A percentile compares a stretch with the other conserved stretches of the same genome.
Evolutionary conservation across 805 yeast species (phyloP).

Genomic region (Pichia insulana): DNA sequence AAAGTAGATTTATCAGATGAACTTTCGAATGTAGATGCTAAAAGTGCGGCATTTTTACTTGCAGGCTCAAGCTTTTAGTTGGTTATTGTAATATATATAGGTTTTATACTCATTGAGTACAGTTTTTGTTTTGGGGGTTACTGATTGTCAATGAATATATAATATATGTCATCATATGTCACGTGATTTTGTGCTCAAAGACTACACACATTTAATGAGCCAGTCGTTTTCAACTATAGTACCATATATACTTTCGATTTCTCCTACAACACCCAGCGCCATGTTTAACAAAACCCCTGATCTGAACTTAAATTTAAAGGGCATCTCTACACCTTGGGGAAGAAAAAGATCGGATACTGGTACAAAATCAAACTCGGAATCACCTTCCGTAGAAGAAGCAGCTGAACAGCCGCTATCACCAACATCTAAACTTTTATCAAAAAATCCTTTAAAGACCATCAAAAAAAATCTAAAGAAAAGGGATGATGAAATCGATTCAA

Average conservation of each 20-base stretch:
- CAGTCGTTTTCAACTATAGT: too few relatives aligned
- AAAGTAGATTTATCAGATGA: constrained; percentile 10
- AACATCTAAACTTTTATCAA: neutral
- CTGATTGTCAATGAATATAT: too few relatives aligned
- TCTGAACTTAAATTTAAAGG: constrained; percentile 5
- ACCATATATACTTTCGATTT: too few relatives aligned
- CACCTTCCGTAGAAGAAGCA: neutral
- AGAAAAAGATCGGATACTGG: neutral
- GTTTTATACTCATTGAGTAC: too few relatives aligned
- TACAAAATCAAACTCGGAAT: neutral
- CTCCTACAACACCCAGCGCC: too few relatives aligned
- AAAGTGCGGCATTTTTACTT: constrained; percentile 71
- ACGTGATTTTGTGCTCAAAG: too few relatives aligned
- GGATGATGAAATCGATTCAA: constrained; percentile 11
- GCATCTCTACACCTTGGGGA: constrained; percentile 7
- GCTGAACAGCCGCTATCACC: neutral
- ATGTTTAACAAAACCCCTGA: constrained; percentile 7
- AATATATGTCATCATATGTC: too few relatives aligned
- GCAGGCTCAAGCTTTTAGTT: constrained; percentile 64
- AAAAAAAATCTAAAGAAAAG: constrained; percentile 7
- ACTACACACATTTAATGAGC: too few relatives aligned
- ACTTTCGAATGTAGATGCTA: constrained; percentile 52
- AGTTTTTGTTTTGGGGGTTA: too few relatives aligned
- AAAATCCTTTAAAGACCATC: constrained; percentile 11
- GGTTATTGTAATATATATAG: neutral